These are phyloP conservation scores for Diaporthe aspalathi DNA, from an alignment of 2,329 filamentous ascomycete genomes.

Conservation along the genomic window DNA sequence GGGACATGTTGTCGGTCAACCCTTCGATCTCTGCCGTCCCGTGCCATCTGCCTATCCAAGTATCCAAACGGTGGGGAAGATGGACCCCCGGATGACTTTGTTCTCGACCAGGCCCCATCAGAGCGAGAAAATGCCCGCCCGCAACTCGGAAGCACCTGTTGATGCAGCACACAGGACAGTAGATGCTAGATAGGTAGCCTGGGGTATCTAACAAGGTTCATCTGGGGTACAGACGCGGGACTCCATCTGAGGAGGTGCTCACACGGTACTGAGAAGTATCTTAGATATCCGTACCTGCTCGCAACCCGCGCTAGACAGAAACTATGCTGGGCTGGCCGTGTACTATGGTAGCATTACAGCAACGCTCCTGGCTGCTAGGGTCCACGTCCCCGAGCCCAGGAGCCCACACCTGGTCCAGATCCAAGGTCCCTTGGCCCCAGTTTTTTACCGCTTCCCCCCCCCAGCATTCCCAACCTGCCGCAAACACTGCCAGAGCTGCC, in stretches of 20 bases:
- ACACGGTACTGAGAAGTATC: background rate
- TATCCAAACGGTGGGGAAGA: too few relatives aligned
- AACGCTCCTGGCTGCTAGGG: slow-evolving; percentile 21
- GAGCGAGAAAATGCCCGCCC: background rate
- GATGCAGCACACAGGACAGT: background rate
- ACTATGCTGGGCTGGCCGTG: background rate
- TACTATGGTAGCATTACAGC: slow-evolving; percentile 30
- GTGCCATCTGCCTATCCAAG: background rate
- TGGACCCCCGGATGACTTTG: slow-evolving; percentile 6
- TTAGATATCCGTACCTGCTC: background rate
- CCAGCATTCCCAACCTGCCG: slow-evolving; percentile 25
- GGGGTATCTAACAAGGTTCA: background rate
- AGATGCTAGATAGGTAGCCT: too few relatives aligned
- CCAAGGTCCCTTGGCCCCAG: slow-evolving; percentile 27
- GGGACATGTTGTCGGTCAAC: background rate
- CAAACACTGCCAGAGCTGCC: background rate
- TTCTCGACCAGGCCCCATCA: background rate
- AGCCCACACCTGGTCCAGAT: slow-evolving; percentile 28
- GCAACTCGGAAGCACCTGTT: too few relatives aligned
- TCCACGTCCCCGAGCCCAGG: slow-evolving; percentile 11
- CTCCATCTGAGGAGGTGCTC: background rate
- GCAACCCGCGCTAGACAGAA: slow-evolving; percentile 11
- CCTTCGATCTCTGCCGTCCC: background rate
- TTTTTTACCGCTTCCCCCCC: slow-evolving; percentile 26
- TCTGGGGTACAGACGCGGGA: background rate